Evolutionary conservation across 202 grass and related monocot genomes (phyloP).

Genomic region (Eragrostis tef): DNA sequence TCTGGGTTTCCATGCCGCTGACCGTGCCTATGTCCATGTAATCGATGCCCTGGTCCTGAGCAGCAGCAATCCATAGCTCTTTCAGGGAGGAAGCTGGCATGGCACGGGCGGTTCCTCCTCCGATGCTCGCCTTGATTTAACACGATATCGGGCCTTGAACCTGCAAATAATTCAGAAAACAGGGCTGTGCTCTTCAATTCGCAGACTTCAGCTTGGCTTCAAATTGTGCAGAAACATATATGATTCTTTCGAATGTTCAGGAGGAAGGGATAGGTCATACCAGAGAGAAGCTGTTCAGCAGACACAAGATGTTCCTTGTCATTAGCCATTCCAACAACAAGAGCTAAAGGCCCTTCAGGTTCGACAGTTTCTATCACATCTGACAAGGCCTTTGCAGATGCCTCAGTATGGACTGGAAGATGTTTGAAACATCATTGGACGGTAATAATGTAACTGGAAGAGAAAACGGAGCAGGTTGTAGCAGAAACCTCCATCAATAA

Average conservation of each 20-base stretch:
- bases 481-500: slow-evolving; percentile 66
- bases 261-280: slow-evolving; percentile 35
- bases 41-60: slow-evolving; percentile 46
- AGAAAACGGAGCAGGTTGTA: not conserved
- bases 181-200: not conserved
- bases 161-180: slow-evolving; percentile 36
- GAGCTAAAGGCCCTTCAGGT: slow-evolving; percentile 56
- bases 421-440: slow-evolving; percentile 22
- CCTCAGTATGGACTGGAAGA: slow-evolving; percentile 77
- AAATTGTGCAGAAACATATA: not conserved
- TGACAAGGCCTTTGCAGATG: slow-evolving; percentile 74
- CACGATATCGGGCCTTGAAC: slow-evolving; percentile 57
- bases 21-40: slow-evolving; percentile 41
- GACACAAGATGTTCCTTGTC: slow-evolving; percentile 82
- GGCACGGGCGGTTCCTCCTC: slow-evolving; percentile 58
- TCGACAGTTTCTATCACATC: slow-evolving; percentile 58
- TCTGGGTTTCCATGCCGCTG: not conserved
- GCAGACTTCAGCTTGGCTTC: not conserved
- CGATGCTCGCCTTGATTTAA: slow-evolving; percentile 66
- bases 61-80: slow-evolving; percentile 52
- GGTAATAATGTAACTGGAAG: not conserved
- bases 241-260: not conserved
- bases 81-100: slow-evolving; percentile 54
- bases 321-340: slow-evolving; percentile 80
- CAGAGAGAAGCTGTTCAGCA: slow-evolving; percentile 72